A percentile compares a stretch with the other conserved stretches of the same genome.
These are phyloP conservation scores for Colletotrichum lentis DNA, from an alignment of 2,329 filamentous ascomycete genomes.

Conservation along the genomic window DNA sequence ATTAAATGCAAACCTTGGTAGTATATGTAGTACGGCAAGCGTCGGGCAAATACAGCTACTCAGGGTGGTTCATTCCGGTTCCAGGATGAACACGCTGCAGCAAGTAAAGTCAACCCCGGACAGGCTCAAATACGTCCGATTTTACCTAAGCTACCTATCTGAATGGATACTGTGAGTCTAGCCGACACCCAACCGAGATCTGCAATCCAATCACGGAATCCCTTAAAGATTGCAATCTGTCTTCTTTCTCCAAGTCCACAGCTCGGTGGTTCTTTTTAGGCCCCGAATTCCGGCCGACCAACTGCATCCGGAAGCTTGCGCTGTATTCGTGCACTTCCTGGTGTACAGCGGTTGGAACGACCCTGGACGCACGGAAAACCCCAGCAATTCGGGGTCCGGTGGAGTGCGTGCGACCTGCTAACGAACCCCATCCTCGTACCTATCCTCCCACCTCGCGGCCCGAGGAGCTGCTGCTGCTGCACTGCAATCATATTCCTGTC, in stretches of 20 bases:
- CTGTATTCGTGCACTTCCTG: background rate
- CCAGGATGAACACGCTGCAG: constrained; percentile 5
- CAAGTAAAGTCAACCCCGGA: background rate
- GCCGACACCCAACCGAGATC: background rate
- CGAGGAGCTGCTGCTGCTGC: too few relatives aligned
- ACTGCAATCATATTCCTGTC: background rate
- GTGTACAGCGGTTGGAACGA: constrained; percentile 1
- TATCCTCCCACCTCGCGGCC: constrained; percentile 5
- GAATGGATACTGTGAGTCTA: background rate
- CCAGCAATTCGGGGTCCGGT: constrained; percentile 30
- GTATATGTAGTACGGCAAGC: background rate
- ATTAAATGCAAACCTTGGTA: background rate
- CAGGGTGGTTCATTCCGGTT: background rate
- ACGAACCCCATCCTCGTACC: constrained; percentile 30
- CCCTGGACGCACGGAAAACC: constrained; percentile 24
- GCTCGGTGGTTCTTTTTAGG: background rate
- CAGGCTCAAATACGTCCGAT: background rate
- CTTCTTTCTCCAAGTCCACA: constrained; percentile 1
- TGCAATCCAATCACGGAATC: constrained; percentile 16
- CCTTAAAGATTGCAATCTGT: background rate
- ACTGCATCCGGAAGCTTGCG: constrained; percentile 14
- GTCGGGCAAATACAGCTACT: background rate
- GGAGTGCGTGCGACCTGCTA: constrained; percentile 23
- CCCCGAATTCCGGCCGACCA: constrained; percentile 21
- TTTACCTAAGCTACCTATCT: background rate